Base-by-base conservation (phyloP, 257 asterid genomes). In the Lavandula angustifolia region DNA sequence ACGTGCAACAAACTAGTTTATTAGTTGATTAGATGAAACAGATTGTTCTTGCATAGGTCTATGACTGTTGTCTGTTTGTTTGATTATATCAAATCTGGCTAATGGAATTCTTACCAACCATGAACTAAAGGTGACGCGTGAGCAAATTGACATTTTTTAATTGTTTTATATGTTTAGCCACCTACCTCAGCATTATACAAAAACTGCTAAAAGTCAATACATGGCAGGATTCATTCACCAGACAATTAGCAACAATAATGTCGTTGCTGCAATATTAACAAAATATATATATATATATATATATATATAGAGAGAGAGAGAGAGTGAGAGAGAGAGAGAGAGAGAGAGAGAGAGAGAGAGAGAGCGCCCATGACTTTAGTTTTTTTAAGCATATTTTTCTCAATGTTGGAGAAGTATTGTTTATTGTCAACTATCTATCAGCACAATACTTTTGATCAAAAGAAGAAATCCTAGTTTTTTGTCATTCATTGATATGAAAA, bases 151-250 rank as follows among this genome's bases (percentile, higher is more conserved):
- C 0, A 42, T 46, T 14, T 38, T 66, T 43, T 50, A 37, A 44
- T 54, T 35, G 62, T 9, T 47, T 37, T 54, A 12, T 11, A 1
- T 27, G 6, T 53, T 53, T 33, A 8, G 35, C 37, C 5, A 31
- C 67, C 66, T 47, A 9, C 29, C 58, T 58, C 22, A n/a, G 37
- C 22, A 53, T 13, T 13, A 13, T 66, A 29, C 37, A 35, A 33
- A 0, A 34, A 43, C 37, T 10, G 35, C 57, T 3, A 58, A 65
- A 73, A 61, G 70, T 61, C 74, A 54, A 68, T 17, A 3, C 17
- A 35, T 29, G 47, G 64, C 43, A 32, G 59, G 53, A 51, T 14
- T 50, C 68, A 22, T 51, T n/a, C 22, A 60, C 35, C 40, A 42
- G 49, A 33, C 14, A 17, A n/a, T 13, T 11, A 6, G 3, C 4